Evolutionary conservation across 2,329 filamentous ascomycete genomes (phyloP).

Genomic region (Knufia fluminis): DNA sequence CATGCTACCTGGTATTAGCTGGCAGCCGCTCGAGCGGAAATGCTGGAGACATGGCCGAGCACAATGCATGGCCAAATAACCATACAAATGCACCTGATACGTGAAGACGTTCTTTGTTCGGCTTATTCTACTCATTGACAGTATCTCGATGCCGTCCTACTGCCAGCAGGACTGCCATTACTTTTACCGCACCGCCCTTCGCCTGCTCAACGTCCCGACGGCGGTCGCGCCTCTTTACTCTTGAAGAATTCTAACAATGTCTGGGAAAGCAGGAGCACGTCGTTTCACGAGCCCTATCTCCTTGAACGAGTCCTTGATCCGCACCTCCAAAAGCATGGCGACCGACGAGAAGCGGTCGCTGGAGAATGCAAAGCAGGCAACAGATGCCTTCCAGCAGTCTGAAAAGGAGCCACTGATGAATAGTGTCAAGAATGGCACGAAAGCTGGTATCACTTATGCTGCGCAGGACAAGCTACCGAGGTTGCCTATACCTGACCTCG

Average conservation of each 20-base stretch:
- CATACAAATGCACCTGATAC: background rate
- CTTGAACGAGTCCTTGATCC: slow-evolving; percentile 58
- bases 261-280: slow-evolving; percentile 50
- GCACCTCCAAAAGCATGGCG: slow-evolving; percentile 26
- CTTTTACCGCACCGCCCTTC: slow-evolving; percentile 83
- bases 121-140: background rate
- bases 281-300: slow-evolving; percentile 65
- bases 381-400: slow-evolving; percentile 35
- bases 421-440: slow-evolving; percentile 40
- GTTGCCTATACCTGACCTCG: slow-evolving; percentile 83
- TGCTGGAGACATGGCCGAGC: background rate
- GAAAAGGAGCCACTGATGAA: slow-evolving; percentile 40
- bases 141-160: slow-evolving; percentile 59
- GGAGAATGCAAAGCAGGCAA: slow-evolving; percentile 19
- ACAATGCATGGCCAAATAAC: background rate
- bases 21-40: background rate
- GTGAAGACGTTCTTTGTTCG: background rate
- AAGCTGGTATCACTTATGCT: slow-evolving; percentile 72
- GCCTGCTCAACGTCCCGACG: slow-evolving; percentile 74
- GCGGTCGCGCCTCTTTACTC: slow-evolving; percentile 66
- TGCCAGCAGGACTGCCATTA: slow-evolving; percentile 83
- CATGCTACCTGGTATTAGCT: slow-evolving; percentile 1
- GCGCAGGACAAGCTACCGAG: slow-evolving; percentile 82
- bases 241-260: slow-evolving; percentile 48
- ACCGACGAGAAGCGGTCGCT: slow-evolving; percentile 21